Evolutionary conservation across 805 yeast genomes (phyloP), one percentile per base, ranked within the genome.

Genomic region (Kluyveromyces starmeri): DNA sequence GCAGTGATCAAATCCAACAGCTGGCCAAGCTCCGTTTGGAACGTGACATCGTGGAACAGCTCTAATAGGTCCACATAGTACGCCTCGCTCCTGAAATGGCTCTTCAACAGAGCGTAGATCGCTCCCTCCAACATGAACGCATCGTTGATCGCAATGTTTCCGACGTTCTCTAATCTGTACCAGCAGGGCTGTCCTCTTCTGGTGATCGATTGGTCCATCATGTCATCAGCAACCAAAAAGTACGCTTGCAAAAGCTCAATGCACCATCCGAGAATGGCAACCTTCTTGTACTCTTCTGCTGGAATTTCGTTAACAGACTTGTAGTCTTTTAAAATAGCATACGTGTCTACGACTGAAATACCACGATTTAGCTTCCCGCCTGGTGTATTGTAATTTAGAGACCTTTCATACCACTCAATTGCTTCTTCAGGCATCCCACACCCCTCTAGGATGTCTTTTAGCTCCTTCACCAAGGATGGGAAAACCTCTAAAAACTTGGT

Each of bases 101-200:
- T 84, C 70, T 86, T 88, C 63, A 92, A 71, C 43, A 92, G 64
- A 40, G 85, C 66, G 64, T 92, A 92, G 48, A 92, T 86, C 29
- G 95, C 85, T 38, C 89, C 94, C 64, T 92, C 98, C 46, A 92
- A 71, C 92, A 92, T 84, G 61, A 92, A 92, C 3, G 98, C 76
- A 57, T 92, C 99, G 55, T 92, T 92, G 62, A 92, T 92, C 40
- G 99, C 98, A 56, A 92, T 80, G 58, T 85, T 85, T 26, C 83
- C 84, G 40, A 92, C 96, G 25, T 75, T 75, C 46, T 73, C 76
- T 22, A 65, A 71, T 54, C 70, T 76, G 68, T 86, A 92, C 98
- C 98, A 92, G 64, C 98, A 92, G 46, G 96, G 92, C 64, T 89
- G 96, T 40, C 96, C 98, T 61, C 98, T 80, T 71, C 98, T 83